A percentile compares a stretch with the other conserved stretches of the same genome.
Conservation (phyloP, 768 basidiomycete genomes). For the Scleroderma citrinum region DNA sequence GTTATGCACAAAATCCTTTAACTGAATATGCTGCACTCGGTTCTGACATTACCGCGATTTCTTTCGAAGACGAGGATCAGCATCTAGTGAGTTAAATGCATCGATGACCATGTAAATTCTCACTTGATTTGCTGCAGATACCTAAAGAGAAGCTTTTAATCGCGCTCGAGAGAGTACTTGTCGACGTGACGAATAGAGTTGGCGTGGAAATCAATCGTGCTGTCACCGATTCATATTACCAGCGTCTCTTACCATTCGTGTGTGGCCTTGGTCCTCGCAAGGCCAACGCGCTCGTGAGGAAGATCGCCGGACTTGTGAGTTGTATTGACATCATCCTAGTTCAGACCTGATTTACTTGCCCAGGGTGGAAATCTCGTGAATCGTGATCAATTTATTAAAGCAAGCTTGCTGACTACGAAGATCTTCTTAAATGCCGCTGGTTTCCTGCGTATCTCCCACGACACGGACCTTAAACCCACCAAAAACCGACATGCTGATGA, state of each 20-base stretch:
- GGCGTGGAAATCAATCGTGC: slow-evolving; percentile 97
- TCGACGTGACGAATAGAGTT: slow-evolving; percentile 86
- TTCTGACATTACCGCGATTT: slow-evolving; percentile 73
- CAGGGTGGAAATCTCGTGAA: slow-evolving; percentile 87
- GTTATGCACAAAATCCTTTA: slow-evolving; percentile 89
- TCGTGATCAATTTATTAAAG: slow-evolving; percentile 83
- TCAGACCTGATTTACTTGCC: neutral
- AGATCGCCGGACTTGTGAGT: slow-evolving; percentile 70
- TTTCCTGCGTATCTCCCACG: slow-evolving; percentile 81
- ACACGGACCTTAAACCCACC: slow-evolving; percentile 52
- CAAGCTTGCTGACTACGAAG: slow-evolving; percentile 71
- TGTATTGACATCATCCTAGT: neutral
- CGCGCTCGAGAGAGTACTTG: slow-evolving; percentile 79
- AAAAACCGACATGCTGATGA: slow-evolving; percentile 59
- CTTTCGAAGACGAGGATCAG: slow-evolving; percentile 82
- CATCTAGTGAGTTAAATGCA: slow-evolving; percentile 53
- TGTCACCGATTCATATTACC: slow-evolving; percentile 83
- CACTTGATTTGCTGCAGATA: slow-evolving; percentile 45
- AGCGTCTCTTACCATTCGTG: slow-evolving; percentile 82
- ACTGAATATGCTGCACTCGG: slow-evolving; percentile 94
- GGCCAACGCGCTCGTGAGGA: slow-evolving; percentile 76
- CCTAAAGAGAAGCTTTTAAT: slow-evolving; percentile 77
- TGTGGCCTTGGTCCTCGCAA: slow-evolving; percentile 95
- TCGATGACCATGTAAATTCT: neutral
- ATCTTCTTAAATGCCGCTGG: slow-evolving; percentile 93